A percentile compares a stretch with the other conserved stretches of the same genome.
Conservation (phyloP, 2,329 filamentous ascomycete genomes). For the Thielaviopsis ethacetica region DNA sequence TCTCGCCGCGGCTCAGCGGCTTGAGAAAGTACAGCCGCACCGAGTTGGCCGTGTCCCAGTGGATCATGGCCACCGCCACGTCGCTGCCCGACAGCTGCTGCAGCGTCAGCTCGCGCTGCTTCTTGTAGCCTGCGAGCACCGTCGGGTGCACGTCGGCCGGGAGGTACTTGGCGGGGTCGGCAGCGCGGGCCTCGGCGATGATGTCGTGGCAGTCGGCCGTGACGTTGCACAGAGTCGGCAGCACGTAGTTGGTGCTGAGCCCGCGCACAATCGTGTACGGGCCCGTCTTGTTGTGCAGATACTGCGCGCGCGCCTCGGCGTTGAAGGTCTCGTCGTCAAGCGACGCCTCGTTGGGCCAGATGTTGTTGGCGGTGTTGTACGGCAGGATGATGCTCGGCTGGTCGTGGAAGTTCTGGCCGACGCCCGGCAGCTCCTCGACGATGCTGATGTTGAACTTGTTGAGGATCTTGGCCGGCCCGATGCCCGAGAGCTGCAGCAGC, state of each 20-base stretch:
- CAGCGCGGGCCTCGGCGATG: slow-evolving; percentile 16
- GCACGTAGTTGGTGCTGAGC: slow-evolving; percentile 18
- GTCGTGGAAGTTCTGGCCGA: slow-evolving; percentile 31
- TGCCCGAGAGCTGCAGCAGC: slow-evolving; percentile 33
- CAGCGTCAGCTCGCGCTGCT: slow-evolving; percentile 20
- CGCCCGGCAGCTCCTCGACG: slow-evolving; percentile 28
- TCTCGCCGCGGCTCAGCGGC: slow-evolving; percentile 24
- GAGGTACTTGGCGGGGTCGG: slow-evolving; percentile 21
- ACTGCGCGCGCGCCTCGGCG: slow-evolving; percentile 18
- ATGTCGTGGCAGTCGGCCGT: slow-evolving; percentile 18
- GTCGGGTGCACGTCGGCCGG: slow-evolving; percentile 19
- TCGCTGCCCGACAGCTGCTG: slow-evolving; percentile 17
- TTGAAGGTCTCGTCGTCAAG: slow-evolving; percentile 18
- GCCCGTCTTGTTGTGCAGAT: slow-evolving; percentile 18
- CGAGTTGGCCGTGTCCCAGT: slow-evolving; percentile 19
- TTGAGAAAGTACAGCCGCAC: slow-evolving; percentile 21
- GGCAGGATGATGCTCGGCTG: slow-evolving; percentile 18
- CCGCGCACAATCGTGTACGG: slow-evolving; percentile 18
- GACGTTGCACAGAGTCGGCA: slow-evolving; percentile 20
- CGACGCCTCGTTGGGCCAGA: slow-evolving; percentile 15
- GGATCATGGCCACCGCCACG: slow-evolving; percentile 17
- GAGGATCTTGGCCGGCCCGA: slow-evolving; percentile 25
- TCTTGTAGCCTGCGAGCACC: slow-evolving; percentile 23
- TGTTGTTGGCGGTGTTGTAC: slow-evolving; percentile 16
- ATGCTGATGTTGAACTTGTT: slow-evolving; percentile 22